A percentile compares a stretch with the other conserved stretches of the same genome.
These are phyloP conservation scores for Flaveria bidentis DNA, from an alignment of 129 eudicot genomes.

Conservation along the genomic window DNA sequence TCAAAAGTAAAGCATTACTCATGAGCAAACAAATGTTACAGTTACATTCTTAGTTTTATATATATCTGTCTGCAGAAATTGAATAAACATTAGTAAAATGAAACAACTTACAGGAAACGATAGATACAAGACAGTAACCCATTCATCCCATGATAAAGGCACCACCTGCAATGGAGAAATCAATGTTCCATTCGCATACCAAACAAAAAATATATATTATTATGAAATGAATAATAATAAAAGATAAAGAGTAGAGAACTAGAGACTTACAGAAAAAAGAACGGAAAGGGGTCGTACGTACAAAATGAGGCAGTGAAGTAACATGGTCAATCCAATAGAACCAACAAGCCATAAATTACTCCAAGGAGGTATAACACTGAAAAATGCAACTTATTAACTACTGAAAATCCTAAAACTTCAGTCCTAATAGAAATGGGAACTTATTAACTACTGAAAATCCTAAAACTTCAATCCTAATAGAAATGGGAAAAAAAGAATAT, in stretches of 20 bases:
- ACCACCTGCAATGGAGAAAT: conserved; percentile 59
- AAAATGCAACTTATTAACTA: conserved; percentile 14
- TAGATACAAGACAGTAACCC: conserved; percentile 83
- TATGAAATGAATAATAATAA: neutral
- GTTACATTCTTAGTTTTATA: neutral
- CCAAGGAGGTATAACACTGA: conserved; percentile 94
- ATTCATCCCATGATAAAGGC: conserved; percentile 89
- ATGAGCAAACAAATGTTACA: neutral
- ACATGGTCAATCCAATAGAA: conserved; percentile 80
- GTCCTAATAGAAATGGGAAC: neutral
- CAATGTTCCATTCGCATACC: neutral
- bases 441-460: too few species aligned
- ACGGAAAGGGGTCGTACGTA: conserved; percentile 81
- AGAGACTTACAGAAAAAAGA: conserved; percentile 83
- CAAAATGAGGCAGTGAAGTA: conserved; percentile 86
- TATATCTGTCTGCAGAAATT: neutral
- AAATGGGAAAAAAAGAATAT: neutral
- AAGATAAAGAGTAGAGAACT: neutral
- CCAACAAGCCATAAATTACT: conserved; percentile 97
- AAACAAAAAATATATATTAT: neutral
- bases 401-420: neutral
- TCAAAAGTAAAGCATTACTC: conserved; percentile 8
- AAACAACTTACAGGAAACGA: conserved; percentile 89
- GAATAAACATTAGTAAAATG: neutral
- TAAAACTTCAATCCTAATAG: neutral